Evolutionary conservation across 2,329 filamentous ascomycete genomes (phyloP), one percentile per base, ranked within the genome.

Genomic region (Ophidiomyces ophidiicola): DNA sequence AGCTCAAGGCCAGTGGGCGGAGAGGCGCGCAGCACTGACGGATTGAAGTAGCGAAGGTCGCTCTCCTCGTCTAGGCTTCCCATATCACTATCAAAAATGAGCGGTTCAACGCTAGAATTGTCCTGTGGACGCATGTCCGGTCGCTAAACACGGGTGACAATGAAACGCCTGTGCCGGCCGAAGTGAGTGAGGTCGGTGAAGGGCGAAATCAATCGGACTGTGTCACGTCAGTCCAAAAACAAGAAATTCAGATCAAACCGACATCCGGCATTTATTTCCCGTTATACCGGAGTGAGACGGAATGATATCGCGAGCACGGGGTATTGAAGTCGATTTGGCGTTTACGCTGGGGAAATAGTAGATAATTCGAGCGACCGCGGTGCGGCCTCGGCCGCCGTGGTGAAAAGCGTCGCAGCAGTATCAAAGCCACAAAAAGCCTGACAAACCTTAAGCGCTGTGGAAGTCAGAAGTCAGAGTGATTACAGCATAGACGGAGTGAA

Each of bases 61-160:
- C 56, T 51, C 42, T 64, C 57, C 41, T 57, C 55, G 42, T 60
- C 62, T 23, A 55, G 45, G 39, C 55, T 57, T 41, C 60, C 60
- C 58, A 64, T 61, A 24, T 64, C 61, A 49, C 58, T 59, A 47
- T 63, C 60, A 39, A 63, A 49, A 34, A 64, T 60, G 38, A 63
- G 55, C 18, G 61, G 61, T 44, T 64, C 61, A 44, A 62, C 45
- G 18, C 52, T 58, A 24, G 54, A 46, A 26, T 47, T 43, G 43
- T 59, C 57, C 34, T 46, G 41, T 31, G 56, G 52, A 54, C 53
- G 54, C 61, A 64, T 64, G 29, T 15, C n/a, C n/a, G n/a, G n/a
- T n/a, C n/a, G n/a, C n/a, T n/a, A n/a, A n/a, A n/a, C n/a, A n/a
- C n/a, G n/a, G n/a, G n/a, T n/a, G n/a, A n/a, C n/a, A n/a, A n/a